These are phyloP conservation scores for Saccharomycodes ludwigii DNA, from an alignment of 805 yeast genomes.

Conservation along the genomic window DNA sequence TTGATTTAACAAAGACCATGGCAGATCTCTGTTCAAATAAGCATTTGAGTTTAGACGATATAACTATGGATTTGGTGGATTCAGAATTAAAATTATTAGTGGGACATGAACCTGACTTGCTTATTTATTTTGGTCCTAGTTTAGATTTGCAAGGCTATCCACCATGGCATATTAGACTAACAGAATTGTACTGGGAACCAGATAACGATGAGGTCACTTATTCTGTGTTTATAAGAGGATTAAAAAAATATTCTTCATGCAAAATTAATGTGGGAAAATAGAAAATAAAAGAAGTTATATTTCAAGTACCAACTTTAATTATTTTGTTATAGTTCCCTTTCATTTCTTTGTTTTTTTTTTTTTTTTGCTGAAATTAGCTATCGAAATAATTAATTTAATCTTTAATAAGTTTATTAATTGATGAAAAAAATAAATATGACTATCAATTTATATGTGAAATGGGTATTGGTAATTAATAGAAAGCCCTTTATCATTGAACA, in stretches of 20 bases:
- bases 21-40: slow-evolving; percentile 55
- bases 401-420: no score
- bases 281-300: no score
- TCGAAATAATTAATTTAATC: no score
- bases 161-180: slow-evolving; percentile 91
- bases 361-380: no score
- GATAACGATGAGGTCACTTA: slow-evolving; percentile 74
- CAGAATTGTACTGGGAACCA: slow-evolving; percentile 84
- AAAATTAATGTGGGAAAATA: slow-evolving; percentile 83
- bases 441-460: no score
- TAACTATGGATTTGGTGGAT: slow-evolving; percentile 66
- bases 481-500: no score
- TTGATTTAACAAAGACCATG: slow-evolving; percentile 77
- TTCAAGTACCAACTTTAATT: slow-evolving; percentile 1
- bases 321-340: slow-evolving; percentile 3
- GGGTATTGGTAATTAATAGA: no score
- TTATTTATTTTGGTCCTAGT: slow-evolving; percentile 74
- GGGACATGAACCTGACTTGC: slow-evolving; percentile 86
- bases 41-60: slow-evolving; percentile 51
- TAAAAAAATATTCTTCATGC: slow-evolving; percentile 63
- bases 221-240: slow-evolving; percentile 70
- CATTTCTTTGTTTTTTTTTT: no score
- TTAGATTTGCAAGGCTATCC: slow-evolving; percentile 90
- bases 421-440: no score
- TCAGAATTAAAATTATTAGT: slow-evolving; percentile 61